Conservation (phyloP, 208 protist genomes). For the Balamuthia mandrillaris region DNA sequence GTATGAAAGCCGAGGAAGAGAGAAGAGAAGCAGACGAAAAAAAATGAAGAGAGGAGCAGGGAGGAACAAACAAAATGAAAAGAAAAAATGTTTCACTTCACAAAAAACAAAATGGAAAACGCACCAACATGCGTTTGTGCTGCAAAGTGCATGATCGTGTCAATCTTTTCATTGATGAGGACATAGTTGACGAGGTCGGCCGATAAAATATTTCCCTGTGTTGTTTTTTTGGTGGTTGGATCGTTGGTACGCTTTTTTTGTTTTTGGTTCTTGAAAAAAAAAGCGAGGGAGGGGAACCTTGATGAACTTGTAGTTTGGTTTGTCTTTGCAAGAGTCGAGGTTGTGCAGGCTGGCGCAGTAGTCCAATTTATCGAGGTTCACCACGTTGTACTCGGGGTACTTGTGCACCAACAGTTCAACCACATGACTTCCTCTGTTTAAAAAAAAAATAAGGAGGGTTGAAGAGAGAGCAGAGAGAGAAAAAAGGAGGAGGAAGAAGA, state of each 20-base stretch:
- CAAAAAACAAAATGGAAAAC: no score
- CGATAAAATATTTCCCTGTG: constrained; percentile 75
- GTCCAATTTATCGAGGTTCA: constrained; percentile 84
- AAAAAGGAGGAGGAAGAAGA: not conserved
- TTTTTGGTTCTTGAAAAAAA: no score
- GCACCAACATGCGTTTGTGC: constrained; percentile 86
- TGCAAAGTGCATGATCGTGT: constrained; percentile 91
- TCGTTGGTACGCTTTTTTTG: no score
- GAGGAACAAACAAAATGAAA: not conserved
- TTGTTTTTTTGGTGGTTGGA: no score
- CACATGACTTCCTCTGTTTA: constrained; percentile 68
- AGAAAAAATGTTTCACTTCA: not conserved
- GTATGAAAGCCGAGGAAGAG: no score
- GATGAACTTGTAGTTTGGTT: constrained; percentile 79
- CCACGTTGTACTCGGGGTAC: constrained; percentile 73
- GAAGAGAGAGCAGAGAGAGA: not conserved
- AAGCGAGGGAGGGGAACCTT: not conserved
- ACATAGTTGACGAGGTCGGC: constrained; percentile 72
- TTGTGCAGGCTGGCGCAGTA: constrained; percentile 81
- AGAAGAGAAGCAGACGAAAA: no score
- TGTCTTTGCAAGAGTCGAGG: constrained; percentile 49
- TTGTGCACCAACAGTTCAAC: constrained; percentile 68
- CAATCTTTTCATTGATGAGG: constrained; percentile 75
- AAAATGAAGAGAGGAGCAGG: not conserved
- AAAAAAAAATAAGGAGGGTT: not conserved